These are phyloP conservation scores for Fusarium mexicanum DNA, from an alignment of 2,329 filamentous ascomycete species.

Conservation along the genomic window DNA sequence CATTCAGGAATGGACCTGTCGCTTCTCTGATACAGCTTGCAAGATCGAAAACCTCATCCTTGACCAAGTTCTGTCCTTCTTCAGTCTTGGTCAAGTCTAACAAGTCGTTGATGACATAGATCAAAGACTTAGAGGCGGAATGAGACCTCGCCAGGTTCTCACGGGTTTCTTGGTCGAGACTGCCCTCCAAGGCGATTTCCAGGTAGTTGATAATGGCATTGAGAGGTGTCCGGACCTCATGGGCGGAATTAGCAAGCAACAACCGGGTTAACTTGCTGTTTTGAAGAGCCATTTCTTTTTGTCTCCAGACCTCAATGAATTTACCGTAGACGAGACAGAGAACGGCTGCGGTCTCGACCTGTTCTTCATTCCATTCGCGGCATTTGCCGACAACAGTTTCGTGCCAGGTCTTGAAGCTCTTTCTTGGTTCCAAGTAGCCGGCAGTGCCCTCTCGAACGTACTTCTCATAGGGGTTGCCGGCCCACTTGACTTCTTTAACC, in stretches of 20 bases:
- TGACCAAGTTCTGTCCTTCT: slow-evolving; percentile 80
- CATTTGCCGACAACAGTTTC: slow-evolving; percentile 85
- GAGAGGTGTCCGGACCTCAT: slow-evolving; percentile 88
- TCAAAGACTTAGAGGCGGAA: slow-evolving; percentile 89
- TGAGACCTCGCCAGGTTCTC: slow-evolving; percentile 87
- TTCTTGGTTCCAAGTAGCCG: slow-evolving; percentile 79
- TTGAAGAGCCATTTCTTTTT: slow-evolving; percentile 86
- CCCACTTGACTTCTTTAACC: slow-evolving; percentile 82
- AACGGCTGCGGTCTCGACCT: slow-evolving; percentile 88
- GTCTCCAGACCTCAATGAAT: slow-evolving; percentile 93
- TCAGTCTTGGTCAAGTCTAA: slow-evolving; percentile 90
- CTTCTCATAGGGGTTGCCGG: slow-evolving; percentile 87
- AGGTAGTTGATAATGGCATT: slow-evolving; percentile 97
- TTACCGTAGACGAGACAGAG: slow-evolving; percentile 87
- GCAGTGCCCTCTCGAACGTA: slow-evolving; percentile 75
- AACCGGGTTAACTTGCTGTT: slow-evolving; percentile 83
- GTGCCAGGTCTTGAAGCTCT: slow-evolving; percentile 82
- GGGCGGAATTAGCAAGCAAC: slow-evolving; percentile 86
- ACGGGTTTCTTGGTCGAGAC: slow-evolving; percentile 81
- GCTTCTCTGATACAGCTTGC: slow-evolving; percentile 78
- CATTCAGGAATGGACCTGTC: slow-evolving; percentile 75
- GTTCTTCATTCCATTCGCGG: slow-evolving; percentile 88
- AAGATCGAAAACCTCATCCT: slow-evolving; percentile 83
- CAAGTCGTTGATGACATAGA: slow-evolving; percentile 94
- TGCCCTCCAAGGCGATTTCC: slow-evolving; percentile 87